Conservation (phyloP, 306 rosid genomes). For the Prunus salicina region DNA sequence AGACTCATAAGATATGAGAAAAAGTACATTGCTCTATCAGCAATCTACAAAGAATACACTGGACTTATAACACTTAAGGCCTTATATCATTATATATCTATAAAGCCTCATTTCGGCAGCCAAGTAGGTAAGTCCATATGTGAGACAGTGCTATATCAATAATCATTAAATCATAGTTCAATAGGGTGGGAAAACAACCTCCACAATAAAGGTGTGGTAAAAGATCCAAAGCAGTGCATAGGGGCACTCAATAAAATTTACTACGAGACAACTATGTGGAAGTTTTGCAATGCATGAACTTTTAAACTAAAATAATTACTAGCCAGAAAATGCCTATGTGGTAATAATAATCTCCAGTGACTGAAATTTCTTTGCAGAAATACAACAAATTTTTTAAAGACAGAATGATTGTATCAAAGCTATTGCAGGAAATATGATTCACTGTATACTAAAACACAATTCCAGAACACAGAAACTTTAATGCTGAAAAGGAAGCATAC, state of each 20-base stretch:
- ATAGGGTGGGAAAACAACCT: not conserved
- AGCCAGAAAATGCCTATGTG: not conserved
- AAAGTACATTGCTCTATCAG: no score
- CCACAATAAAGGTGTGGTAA: not conserved
- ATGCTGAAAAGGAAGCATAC: constrained; percentile 40
- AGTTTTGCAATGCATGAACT: not conserved
- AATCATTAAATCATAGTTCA: not conserved
- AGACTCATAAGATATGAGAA: no score
- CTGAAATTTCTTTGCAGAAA: not conserved
- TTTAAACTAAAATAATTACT: not conserved
- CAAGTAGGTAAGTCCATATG: no score
- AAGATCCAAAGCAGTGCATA: not conserved
- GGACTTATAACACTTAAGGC: no score
- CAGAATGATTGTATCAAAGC: no score
- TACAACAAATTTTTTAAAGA: not conserved
- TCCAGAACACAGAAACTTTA: not conserved
- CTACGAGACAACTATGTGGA: not conserved
- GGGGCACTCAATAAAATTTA: not conserved
- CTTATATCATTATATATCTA: no score
- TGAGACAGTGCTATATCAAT: not conserved
- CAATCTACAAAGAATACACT: no score
- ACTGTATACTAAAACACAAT: not conserved
- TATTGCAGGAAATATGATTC: not conserved
- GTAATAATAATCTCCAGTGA: not conserved
- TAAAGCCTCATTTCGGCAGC: no score